These are phyloP conservation scores for Entomophthora muscae DNA, from an alignment of 371 early-diverging fungal genomes.

Conservation along the genomic window DNA sequence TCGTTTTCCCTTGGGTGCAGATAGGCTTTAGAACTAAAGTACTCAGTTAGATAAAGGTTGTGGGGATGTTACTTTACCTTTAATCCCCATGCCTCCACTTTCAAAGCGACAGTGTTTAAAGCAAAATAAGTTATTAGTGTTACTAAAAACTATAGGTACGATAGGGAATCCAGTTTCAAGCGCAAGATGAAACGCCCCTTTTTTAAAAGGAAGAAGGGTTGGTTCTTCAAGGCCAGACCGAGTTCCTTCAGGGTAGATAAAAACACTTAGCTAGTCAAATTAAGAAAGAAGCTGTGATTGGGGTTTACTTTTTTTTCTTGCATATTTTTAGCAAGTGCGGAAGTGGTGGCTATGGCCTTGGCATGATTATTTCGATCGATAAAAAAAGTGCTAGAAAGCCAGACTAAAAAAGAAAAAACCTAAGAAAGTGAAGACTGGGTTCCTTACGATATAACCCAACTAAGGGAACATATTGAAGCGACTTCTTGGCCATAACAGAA, in stretches of 20 bases:
- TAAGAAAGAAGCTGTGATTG: neutral
- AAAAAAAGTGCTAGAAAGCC: conserved; percentile 59
- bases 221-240: conserved; percentile 50
- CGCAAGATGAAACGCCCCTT: conserved; percentile 85
- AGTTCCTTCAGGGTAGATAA: conserved; percentile 93
- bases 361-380: conserved; percentile 71
- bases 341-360: conserved; percentile 61
- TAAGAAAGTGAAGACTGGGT: conserved; percentile 10
- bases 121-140: conserved; percentile 55
- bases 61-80: conserved; percentile 22
- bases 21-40: conserved; percentile 54
- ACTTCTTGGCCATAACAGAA: conserved; percentile 68
- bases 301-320: conserved; percentile 44
- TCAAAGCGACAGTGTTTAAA: conserved; percentile 34
- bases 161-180: no score
- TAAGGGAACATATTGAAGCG: conserved; percentile 59
- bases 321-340: conserved; percentile 51
- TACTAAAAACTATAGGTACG: no score
- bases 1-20: conserved; percentile 31
- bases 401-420: conserved; percentile 25
- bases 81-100: conserved; percentile 49
- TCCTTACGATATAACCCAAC: conserved; percentile 69
- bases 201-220: no score
- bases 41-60: neutral
- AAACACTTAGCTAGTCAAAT: no score